Evolutionary conservation across 2,329 filamentous ascomycete species (phyloP).

Genomic region (Colletotrichum sp.): DNA sequence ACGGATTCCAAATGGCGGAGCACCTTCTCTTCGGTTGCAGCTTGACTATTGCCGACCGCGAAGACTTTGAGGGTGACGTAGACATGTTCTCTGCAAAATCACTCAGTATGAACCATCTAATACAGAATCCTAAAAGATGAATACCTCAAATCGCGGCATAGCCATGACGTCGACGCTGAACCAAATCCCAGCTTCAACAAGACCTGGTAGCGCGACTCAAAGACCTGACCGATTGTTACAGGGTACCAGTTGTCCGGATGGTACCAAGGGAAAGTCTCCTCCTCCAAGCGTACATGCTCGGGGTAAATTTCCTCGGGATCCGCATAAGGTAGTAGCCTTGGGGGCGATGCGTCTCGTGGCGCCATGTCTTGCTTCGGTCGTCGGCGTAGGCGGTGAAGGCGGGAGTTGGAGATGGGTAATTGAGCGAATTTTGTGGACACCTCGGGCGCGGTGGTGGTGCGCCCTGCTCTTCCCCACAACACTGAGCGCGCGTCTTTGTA

Average conservation of each 20-base stretch:
- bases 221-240: constrained; percentile 24
- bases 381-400: not conserved
- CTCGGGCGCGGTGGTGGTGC: not conserved
- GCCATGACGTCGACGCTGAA: constrained; percentile 29
- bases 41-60: constrained; percentile 2
- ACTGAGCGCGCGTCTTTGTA: not conserved
- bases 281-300: constrained; percentile 21
- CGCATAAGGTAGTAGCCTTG: not conserved
- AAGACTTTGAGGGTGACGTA: constrained; percentile 17
- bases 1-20: not conserved
- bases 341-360: constrained; percentile 1
- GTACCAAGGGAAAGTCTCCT: constrained; percentile 27
- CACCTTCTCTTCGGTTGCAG: not conserved
- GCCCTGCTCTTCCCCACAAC: not conserved
- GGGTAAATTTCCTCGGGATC: constrained; percentile 10
- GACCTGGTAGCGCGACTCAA: constrained; percentile 26
- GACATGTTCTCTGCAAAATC: not conserved
- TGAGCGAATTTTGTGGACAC: not conserved
- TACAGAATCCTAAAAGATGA: not conserved
- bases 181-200: constrained; percentile 31
- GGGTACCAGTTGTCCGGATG: constrained; percentile 27
- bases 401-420: not conserved
- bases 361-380: not conserved
- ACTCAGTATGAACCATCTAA: not conserved
- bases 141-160: constrained; percentile 27